phyloP scores from a whole-genome alignment of 2,329 filamentous ascomycete species.

The Fusarium solani-melongenae region DNA sequence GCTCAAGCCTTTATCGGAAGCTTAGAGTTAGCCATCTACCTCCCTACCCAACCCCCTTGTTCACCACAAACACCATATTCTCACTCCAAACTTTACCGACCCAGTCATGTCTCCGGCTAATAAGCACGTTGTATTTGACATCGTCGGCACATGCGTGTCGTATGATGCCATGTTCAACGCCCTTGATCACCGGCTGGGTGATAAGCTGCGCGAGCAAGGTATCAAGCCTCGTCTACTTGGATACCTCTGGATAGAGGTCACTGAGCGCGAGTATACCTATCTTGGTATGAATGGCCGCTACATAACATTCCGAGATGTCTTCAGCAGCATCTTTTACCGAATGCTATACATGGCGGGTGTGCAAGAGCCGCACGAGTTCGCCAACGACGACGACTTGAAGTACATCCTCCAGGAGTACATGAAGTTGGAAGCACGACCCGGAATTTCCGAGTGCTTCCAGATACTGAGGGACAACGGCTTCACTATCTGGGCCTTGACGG shows the following conservation, averaged over 20 bases:
- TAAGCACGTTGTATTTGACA: constrained; percentile 61
- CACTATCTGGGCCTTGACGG: constrained; percentile 65
- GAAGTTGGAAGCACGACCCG: constrained; percentile 51
- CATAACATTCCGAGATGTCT: constrained; percentile 54
- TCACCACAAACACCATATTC: not conserved
- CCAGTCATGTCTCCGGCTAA: constrained; percentile 36
- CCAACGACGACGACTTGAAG: constrained; percentile 55
- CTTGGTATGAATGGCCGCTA: constrained; percentile 57
- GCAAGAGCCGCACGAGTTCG: constrained; percentile 52
- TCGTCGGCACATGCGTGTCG: constrained; percentile 63
- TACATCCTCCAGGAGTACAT: constrained; percentile 53
- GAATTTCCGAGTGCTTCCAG: constrained; percentile 54
- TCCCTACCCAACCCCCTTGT: not conserved
- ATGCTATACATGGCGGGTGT: constrained; percentile 57
- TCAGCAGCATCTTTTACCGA: constrained; percentile 59
- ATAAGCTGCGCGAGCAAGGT: constrained; percentile 49
- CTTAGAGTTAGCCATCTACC: not conserved
- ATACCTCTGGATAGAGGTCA: constrained; percentile 58
- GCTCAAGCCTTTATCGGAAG: not conserved
- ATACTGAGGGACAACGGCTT: constrained; percentile 58
- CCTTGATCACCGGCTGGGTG: constrained; percentile 54
- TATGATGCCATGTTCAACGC: constrained; percentile 56
- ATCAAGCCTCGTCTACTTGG: constrained; percentile 57
- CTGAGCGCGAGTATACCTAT: constrained; percentile 62
- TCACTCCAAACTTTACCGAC: not conserved